Evolutionary conservation across 257 asterid genomes (phyloP).

Genomic region (Paulownia fortunei): DNA sequence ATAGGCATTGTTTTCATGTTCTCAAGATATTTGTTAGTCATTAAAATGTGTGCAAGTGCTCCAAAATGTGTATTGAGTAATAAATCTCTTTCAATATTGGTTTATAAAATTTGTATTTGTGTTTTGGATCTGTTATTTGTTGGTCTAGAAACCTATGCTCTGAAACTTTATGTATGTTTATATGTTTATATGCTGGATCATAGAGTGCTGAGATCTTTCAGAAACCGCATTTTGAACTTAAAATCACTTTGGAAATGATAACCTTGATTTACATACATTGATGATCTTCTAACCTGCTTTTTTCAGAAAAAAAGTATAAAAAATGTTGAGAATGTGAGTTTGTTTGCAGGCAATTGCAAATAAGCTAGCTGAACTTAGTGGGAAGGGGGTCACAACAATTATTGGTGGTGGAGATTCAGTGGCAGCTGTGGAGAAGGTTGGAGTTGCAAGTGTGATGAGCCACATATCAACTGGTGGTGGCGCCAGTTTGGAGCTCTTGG

Average conservation of each 20-base stretch:
- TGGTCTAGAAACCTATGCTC: not conserved
- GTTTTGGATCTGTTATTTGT: not conserved
- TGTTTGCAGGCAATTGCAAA: constrained; percentile 30
- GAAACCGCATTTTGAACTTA: too few relatives aligned
- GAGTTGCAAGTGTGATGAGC: constrained; percentile 32
- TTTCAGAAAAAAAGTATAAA: not conserved
- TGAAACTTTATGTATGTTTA: not conserved
- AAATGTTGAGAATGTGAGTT: not conserved
- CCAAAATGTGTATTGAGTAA: too few relatives aligned
- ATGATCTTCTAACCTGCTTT: too few relatives aligned
- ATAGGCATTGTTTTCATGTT: not conserved
- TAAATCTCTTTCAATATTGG: too few relatives aligned
- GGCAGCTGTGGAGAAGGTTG: constrained; percentile 37
- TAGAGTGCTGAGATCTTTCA: too few relatives aligned
- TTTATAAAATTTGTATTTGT: too few relatives aligned
- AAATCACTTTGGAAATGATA: too few relatives aligned
- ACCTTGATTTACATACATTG: too few relatives aligned
- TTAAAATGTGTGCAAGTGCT: too few relatives aligned
- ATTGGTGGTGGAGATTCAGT: constrained; percentile 39
- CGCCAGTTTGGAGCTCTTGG: constrained; percentile 34
- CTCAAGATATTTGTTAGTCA: not conserved
- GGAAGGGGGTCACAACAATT: constrained; percentile 31
- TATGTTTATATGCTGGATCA: too few relatives aligned
- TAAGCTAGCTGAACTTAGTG: constrained; percentile 32
- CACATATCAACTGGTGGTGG: constrained; percentile 40